Evolutionary conservation across 768 basidiomycete species (phyloP), one percentile per base, ranked within the genome.

Genomic region (Mycena capillaripes): DNA sequence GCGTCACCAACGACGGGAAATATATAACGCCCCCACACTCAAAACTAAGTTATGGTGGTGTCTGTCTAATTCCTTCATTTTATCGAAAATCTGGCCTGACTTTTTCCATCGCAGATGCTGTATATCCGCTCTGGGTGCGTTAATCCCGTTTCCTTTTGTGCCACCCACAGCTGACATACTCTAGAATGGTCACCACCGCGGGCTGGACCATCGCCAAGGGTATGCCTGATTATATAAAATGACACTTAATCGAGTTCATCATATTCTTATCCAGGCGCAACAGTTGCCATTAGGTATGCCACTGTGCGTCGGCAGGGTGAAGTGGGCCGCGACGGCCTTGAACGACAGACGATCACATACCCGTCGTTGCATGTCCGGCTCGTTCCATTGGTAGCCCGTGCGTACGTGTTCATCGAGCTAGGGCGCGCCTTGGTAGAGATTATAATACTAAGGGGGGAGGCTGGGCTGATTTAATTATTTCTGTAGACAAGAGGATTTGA

Each of bases 351-450:
- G 12, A 91, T 95, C 78, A 82, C 81, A 4, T 93, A 94, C 75
- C 93, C 93, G n/a, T 90, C 92, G 2, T 86, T 91, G 4, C 90
- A 94, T 76, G 89, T 90, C 75, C 90, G 94, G 4, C 87, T 95
- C 11, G 82, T 95, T 9, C 94, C 93, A 9, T 86, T 92, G 55
- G 84, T 95, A 7, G 88, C 91, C 0, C 89, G 87, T 61, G 88
- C 92, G 6, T 93, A 92, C 75, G 91, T 92, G 23, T 93, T 91
- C 78, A 88, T 93, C 25, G 83, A 85, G 44, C 83, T 94, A 12
- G 93, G 93, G 7, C 83, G 86, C 30, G 86, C 86, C 29, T 81
- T 93, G 79, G 91, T 93, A 68, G 19, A 88, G 76, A 14, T 23
- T 38, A 16, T 8, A 38, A 38, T 11, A 10, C 38, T n/a, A n/a